phyloP scores from a whole-genome alignment of 352 stramenopile genomes.

The Aphanomyces invadans region DNA sequence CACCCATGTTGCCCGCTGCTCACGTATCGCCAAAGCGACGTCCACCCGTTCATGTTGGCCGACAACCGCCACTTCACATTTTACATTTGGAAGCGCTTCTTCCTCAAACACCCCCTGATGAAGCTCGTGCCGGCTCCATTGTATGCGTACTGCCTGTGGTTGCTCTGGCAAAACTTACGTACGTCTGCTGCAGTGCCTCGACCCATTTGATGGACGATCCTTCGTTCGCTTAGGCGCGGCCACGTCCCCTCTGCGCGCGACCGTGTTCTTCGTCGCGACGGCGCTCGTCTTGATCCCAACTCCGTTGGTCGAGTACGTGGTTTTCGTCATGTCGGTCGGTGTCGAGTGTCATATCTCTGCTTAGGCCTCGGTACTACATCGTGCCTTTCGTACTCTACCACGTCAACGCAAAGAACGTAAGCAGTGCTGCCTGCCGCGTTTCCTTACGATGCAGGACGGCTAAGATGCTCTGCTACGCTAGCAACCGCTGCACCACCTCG shows the following conservation, averaged over 20 bases:
- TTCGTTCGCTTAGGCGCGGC: conserved; percentile 38
- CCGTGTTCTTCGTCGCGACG: conserved; percentile 65
- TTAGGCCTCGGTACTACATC: conserved; percentile 74
- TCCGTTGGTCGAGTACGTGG: conserved; percentile 79
- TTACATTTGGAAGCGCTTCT: conserved; percentile 87
- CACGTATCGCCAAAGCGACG: too few species aligned
- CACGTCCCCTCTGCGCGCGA: conserved; percentile 59
- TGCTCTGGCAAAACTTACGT: conserved; percentile 58
- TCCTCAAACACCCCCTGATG: conserved; percentile 54
- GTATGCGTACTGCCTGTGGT: conserved; percentile 63
- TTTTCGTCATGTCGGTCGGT: conserved; percentile 20
- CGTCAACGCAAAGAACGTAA: conserved; percentile 60
- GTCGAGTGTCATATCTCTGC: conserved; percentile 16
- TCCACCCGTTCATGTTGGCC: conserved; percentile 86
- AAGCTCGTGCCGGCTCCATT: conserved; percentile 54
- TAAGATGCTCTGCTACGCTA: too few species aligned
- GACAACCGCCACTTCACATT: conserved; percentile 92
- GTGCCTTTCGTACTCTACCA: conserved; percentile 74
- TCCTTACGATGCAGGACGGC: too few species aligned
- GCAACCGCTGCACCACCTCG: conserved; percentile 46
- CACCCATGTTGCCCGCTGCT: too few species aligned
- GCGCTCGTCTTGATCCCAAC: conserved; percentile 79
- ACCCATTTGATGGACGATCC: too few species aligned
- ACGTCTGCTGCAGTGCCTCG: conserved; percentile 27
- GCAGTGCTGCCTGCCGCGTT: too few species aligned